These are phyloP conservation scores for Calocybe gangraenosa DNA, from an alignment of 768 basidiomycete species.

Conservation along the genomic window DNA sequence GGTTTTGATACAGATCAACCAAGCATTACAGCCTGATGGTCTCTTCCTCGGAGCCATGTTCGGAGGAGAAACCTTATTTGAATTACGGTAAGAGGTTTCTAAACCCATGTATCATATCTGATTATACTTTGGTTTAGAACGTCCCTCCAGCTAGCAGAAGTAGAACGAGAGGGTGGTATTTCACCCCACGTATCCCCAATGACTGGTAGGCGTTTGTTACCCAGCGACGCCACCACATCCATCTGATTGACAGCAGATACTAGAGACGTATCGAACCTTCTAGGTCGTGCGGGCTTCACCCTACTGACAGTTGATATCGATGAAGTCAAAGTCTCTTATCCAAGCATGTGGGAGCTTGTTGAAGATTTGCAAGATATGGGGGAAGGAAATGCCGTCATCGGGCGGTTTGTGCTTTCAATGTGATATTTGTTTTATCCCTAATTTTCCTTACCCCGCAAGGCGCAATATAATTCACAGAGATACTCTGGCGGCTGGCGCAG, in stretches of 20 bases:
- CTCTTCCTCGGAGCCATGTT: constrained; percentile 93
- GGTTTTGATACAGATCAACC: constrained; percentile 79
- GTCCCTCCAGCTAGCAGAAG: constrained; percentile 88
- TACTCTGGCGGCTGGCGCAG: constrained; percentile 85
- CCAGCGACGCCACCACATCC: not conserved
- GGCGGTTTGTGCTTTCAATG: constrained; percentile 47
- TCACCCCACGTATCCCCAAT: constrained; percentile 97
- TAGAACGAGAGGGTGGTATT: constrained; percentile 92
- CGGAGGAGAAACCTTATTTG: constrained; percentile 95
- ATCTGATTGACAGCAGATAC: constrained; percentile 55
- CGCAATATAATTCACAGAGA: constrained; percentile 73
- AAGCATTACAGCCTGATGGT: constrained; percentile 84
- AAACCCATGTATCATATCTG: not conserved
- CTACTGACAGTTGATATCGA: constrained; percentile 94
- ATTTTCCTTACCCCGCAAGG: constrained; percentile 29
- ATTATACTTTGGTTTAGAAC: constrained; percentile 54
- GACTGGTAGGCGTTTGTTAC: constrained; percentile 61
- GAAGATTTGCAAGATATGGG: constrained; percentile 97
- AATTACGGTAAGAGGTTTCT: constrained; percentile 58
- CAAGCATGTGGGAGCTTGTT: constrained; percentile 94
- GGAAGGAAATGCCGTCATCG: constrained; percentile 87
- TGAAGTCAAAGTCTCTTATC: constrained; percentile 87
- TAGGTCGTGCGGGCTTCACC: constrained; percentile 90
- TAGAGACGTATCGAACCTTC: constrained; percentile 87
- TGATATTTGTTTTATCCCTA: not conserved